phyloP scores from a whole-genome alignment of 169 alveolate genomes.

The Plasmodium vinckei region DNA sequence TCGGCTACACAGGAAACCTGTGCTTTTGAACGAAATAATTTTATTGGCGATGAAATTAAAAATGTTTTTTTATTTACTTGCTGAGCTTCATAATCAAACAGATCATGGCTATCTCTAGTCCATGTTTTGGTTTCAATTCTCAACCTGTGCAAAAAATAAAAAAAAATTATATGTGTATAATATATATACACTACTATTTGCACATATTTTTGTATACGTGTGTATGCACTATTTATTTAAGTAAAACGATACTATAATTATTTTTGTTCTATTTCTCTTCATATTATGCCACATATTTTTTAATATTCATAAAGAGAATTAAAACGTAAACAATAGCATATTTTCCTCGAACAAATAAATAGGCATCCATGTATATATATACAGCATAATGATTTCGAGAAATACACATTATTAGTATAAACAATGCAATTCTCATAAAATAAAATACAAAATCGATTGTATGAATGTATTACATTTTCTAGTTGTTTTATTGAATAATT shows the following conservation, averaged over 20 bases:
- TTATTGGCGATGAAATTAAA: constrained; percentile 78
- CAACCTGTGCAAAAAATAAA: constrained; percentile 78
- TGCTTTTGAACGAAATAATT: constrained; percentile 72
- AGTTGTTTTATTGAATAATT: constrained; percentile 46
- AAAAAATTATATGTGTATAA: constrained; percentile 19
- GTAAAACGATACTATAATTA: background rate
- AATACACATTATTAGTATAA: no score
- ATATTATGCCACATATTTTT: no score
- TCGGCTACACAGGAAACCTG: constrained; percentile 76
- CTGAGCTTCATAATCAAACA: constrained; percentile 95
- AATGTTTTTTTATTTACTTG: constrained; percentile 85
- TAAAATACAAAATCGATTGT: background rate
- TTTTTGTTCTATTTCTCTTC: background rate
- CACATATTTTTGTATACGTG: background rate
- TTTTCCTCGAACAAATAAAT: background rate
- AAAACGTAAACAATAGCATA: background rate
- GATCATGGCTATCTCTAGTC: constrained; percentile 96
- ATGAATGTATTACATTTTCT: constrained; percentile 67
- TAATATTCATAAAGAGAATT: no score
- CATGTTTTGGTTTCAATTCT: constrained; percentile 92
- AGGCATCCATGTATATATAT: background rate
- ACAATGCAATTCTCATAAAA: no score
- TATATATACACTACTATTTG: constrained; percentile 1
- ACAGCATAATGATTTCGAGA: no score
- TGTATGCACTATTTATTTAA: background rate